Conservation (phyloP, 805 yeast genomes). For the Metschnikowia orientalis region DNA sequence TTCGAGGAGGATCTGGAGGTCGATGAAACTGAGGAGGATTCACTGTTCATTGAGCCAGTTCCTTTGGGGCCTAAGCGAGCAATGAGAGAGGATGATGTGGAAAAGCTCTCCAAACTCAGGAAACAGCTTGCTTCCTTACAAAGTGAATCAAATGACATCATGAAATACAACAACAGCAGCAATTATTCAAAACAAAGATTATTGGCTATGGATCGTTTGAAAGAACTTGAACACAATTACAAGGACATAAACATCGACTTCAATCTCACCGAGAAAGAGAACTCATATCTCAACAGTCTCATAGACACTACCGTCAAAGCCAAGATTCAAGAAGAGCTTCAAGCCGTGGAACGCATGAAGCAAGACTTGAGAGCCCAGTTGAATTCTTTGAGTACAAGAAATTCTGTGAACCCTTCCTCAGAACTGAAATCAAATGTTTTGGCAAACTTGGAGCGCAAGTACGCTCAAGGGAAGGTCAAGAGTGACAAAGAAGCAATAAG, state of each 20-base stretch:
- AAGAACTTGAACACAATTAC: constrained; percentile 63
- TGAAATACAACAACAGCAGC: constrained; percentile 62
- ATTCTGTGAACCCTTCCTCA: no score
- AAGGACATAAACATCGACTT: constrained; percentile 62
- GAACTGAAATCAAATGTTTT: constrained; percentile 20
- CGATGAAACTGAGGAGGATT: constrained; percentile 12
- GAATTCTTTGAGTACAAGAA: constrained; percentile 16
- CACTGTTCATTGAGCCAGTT: constrained; percentile 16
- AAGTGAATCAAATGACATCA: constrained; percentile 69
- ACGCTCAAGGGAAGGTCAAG: constrained; percentile 41
- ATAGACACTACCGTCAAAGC: constrained; percentile 33
- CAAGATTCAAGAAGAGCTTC: constrained; percentile 39
- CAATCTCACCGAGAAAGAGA: constrained; percentile 18
- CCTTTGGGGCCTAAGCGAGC: constrained; percentile 36
- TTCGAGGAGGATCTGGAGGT: constrained; percentile 16
- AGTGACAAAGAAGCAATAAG: constrained; percentile 8
- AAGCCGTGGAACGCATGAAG: constrained; percentile 40
- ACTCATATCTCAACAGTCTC: constrained; percentile 13
- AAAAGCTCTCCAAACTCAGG: constrained; percentile 51
- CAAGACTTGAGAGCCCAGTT: constrained; percentile 38
- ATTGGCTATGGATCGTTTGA: constrained; percentile 66
- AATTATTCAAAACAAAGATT: constrained; percentile 55
- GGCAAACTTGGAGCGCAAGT: constrained; percentile 40
- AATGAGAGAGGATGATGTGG: constrained; percentile 47
- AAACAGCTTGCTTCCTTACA: constrained; percentile 59